Base-by-base conservation (phyloP, 1,284 basidiomycete genomes). In the Kwoniella shivajii region DNA sequence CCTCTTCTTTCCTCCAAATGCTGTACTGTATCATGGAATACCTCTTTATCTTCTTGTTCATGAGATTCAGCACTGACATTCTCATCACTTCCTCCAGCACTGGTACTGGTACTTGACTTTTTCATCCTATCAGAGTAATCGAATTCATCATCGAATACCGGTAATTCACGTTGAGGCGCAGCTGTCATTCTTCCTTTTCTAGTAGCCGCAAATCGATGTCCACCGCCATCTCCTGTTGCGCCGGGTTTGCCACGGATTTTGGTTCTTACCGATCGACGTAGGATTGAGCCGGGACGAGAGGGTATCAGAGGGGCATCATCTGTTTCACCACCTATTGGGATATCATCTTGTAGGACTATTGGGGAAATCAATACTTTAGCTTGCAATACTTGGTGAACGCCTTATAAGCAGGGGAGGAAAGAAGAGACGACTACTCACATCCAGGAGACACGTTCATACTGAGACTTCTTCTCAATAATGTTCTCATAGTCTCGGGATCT, bases 251-350 rank as follows among this genome's bases (percentile, higher is more conserved):
- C 45, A 54, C 95, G 86, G 69, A 97, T 96, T 81, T 93, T 94
- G 3, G 95, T 99, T 20, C 94, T 86, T 7, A 92, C 92, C 11
- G 92, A 86, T 43, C 95, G 87, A 29, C 92, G 89, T 13, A 99
- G 82, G 67, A 94, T 92, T 74, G 88, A 75, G 13, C 90, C 90
- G 1, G 90, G 91, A 44, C 87, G 86, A 31, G 90, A 90, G 5
- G 93, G 85, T 57, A 96, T 88, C 67, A 96, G 89, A 26, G 93
- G 94, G 24, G 85, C 83, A 76, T 97, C 92, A 2, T 43, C 57
- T 14, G 61, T 66, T 20, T 66, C 67, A n/a, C 59, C 70, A n/a
- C 62, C 63, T 43, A 55, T 57, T 4, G 65, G 53, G 20, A 70
- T 54, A 39, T 69, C 64, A 50, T 75, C 73, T 55, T 69, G 69